Percentiles rank a stretch among this genome's conserved stretches.
Conservation (phyloP, 2,329 filamentous ascomycete genomes). For the Fusarium penzigii region DNA sequence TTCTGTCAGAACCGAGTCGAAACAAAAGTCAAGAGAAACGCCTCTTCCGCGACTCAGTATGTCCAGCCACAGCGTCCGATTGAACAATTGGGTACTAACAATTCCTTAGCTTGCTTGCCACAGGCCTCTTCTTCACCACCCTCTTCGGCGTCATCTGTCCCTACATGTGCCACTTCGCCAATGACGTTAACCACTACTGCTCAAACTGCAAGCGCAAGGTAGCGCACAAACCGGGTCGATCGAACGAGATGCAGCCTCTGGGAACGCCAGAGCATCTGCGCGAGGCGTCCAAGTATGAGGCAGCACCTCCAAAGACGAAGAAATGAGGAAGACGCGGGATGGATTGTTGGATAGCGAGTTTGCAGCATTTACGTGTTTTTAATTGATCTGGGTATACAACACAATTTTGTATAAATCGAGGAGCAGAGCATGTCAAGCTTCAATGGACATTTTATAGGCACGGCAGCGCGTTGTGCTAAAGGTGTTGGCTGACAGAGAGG, state of each 20-base stretch:
- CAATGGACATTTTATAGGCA: too few species aligned
- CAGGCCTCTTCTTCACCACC: slow-evolving; percentile 25
- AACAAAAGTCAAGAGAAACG: slow-evolving; percentile 22
- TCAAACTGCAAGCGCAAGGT: slow-evolving; percentile 29
- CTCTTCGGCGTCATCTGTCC: slow-evolving; percentile 26
- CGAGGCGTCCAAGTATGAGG: slow-evolving; percentile 24
- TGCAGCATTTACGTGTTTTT: too few species aligned
- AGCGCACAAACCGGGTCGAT: slow-evolving; percentile 14
- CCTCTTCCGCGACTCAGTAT: slow-evolving; percentile 28
- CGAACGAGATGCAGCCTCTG: slow-evolving; percentile 16
- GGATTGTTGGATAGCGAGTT: slow-evolving; percentile 4
- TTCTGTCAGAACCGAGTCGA: slow-evolving; percentile 25
- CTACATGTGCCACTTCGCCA: slow-evolving; percentile 21
- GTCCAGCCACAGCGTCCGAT: neutral
- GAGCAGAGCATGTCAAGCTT: too few species aligned
- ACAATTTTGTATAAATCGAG: neutral
- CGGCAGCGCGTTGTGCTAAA: too few species aligned
- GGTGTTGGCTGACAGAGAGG: too few species aligned
- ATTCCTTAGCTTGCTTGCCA: slow-evolving; percentile 4
- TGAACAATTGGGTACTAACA: slow-evolving; percentile 3
- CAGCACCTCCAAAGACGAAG: slow-evolving; percentile 5
- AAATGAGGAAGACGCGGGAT: neutral
- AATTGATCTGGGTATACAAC: neutral
- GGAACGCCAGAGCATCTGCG: slow-evolving; percentile 30
- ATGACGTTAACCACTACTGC: slow-evolving; percentile 28